Evolutionary conservation across 2,329 filamentous ascomycete genomes (phyloP), one percentile per base, ranked within the genome.

Genomic region (Pseudogymnoascus sp.): DNA sequence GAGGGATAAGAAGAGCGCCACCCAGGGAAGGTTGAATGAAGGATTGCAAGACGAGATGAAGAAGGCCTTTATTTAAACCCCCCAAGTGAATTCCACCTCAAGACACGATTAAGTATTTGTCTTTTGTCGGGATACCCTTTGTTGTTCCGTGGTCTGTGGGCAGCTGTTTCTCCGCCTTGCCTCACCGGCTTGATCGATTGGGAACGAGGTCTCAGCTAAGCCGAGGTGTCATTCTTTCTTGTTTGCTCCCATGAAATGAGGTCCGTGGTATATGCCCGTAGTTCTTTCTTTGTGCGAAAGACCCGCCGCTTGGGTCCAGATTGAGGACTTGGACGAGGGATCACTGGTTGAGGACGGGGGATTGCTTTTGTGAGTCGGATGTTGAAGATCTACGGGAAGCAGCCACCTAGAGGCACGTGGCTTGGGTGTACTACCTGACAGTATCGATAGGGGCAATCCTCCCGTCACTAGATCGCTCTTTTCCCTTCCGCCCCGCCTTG

Each of bases 341-440:
- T 32, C 25, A 30, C 25, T 20, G 28, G 16, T 18, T 16, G 14
- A 18, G 4, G 25, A 7, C 7, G 16, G n/a, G 43, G n/a, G 7
- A 54, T 16, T 11, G 7, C 3, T 32, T 34, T 54, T 32, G 43
- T 16, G 25, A 54, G 25, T 20, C 28, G 47, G 20, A 20, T 12
- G 47, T 34, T 54, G 28, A 54, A 32, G 47, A 54, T 54, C 47
- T 30, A 6, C 47, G 47, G 47, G 28, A 54, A 54, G 47, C 47
- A n/a, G 47, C 47, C 16, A 54, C n/a, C 28, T 14, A 54, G 11
- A 34, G n/a, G 47, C 47, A 54, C 47, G 47, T 54, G 47, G 47
- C 28, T 54, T 18, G 20, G 20, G 14, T 54, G 47, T 54, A 28
- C 32, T 20, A 54, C 47, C 47, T 54, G 28, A 34, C 28, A 54